These are phyloP conservation scores for Phytophthora nicotianae DNA, from an alignment of 352 stramenopile genomes.

Conservation along the genomic window DNA sequence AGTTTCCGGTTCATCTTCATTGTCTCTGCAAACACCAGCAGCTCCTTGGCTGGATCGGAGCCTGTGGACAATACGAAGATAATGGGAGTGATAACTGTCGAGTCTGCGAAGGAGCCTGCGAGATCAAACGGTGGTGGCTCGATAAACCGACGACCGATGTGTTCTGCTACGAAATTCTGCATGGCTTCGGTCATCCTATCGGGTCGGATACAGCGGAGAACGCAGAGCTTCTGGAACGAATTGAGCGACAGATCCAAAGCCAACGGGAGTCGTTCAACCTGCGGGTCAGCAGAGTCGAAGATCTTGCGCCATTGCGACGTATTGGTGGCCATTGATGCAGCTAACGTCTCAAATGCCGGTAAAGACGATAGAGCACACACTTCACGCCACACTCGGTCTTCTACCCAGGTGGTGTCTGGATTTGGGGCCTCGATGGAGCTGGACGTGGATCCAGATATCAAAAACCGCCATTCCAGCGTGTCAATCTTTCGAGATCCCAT, in stretches of 20 bases:
- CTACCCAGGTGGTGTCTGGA: slow-evolving; percentile 64
- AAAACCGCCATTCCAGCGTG: slow-evolving; percentile 92
- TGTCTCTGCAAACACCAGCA: slow-evolving; percentile 89
- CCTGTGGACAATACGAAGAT: slow-evolving; percentile 95
- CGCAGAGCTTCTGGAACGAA: slow-evolving; percentile 83
- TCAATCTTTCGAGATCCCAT: slow-evolving; percentile 85
- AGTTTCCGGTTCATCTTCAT: slow-evolving; percentile 91
- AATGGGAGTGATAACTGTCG: slow-evolving; percentile 88
- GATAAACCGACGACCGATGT: slow-evolving; percentile 90
- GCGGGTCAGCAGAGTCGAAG: slow-evolving; percentile 83
- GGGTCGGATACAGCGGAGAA: slow-evolving; percentile 77
- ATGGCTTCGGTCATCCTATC: slow-evolving; percentile 91
- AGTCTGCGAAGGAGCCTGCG: slow-evolving; percentile 91
- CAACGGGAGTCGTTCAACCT: slow-evolving; percentile 76
- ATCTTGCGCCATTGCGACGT: slow-evolving; percentile 64
- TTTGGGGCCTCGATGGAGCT: slow-evolving; percentile 79
- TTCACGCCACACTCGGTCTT: slow-evolving; percentile 79
- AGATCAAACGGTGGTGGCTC: slow-evolving; percentile 92
- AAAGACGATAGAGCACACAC: slow-evolving; percentile 77
- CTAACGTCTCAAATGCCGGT: slow-evolving; percentile 63
- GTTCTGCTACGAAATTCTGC: slow-evolving; percentile 87
- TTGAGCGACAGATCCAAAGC: slow-evolving; percentile 66
- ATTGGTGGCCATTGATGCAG: slow-evolving; percentile 54
- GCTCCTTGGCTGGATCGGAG: slow-evolving; percentile 93
- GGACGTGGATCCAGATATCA: slow-evolving; percentile 88